Evolutionary conservation across 345 rosid genomes (phyloP).

Genomic region (Linum tenue): DNA sequence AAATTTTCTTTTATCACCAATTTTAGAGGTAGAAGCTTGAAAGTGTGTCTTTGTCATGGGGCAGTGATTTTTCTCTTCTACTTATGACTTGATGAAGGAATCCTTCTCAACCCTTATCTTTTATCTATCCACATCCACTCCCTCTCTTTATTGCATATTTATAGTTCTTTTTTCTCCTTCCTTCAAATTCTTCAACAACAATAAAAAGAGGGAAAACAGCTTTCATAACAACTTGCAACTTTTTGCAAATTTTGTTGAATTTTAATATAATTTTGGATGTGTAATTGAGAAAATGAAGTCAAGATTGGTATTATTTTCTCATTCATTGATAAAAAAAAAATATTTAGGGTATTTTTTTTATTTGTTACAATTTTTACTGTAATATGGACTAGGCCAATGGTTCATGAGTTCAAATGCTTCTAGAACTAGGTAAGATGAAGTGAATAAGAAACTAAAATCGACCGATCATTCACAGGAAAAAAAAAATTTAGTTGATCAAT

Average conservation of each 20-base stretch:
- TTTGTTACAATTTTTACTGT: no score
- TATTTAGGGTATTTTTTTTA: no score
- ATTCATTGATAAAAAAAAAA: neutral
- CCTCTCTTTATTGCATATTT: neutral
- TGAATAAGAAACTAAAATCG: no score
- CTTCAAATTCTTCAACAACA: constrained; percentile 8
- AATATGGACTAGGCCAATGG: no score
- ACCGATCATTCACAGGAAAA: no score
- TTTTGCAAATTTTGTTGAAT: constrained; percentile 12
- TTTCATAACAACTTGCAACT: constrained; percentile 23
- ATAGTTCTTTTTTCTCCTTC: neutral
- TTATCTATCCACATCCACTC: no score
- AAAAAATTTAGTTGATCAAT: no score
- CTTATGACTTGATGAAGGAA: neutral
- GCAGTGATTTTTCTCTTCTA: neutral
- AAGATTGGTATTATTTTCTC: neutral
- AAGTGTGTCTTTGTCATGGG: neutral
- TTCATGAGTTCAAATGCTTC: no score
- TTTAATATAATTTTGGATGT: constrained; percentile 16
- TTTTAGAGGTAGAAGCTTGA: neutral
- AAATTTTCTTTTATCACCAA: no score
- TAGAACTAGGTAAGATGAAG: no score
- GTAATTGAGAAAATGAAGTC: no score
- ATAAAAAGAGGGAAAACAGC: constrained; percentile 13
- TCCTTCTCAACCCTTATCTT: neutral